Evolutionary conservation across 2,329 filamentous ascomycete species (phyloP).

Genomic region (Periconia sp.): DNA sequence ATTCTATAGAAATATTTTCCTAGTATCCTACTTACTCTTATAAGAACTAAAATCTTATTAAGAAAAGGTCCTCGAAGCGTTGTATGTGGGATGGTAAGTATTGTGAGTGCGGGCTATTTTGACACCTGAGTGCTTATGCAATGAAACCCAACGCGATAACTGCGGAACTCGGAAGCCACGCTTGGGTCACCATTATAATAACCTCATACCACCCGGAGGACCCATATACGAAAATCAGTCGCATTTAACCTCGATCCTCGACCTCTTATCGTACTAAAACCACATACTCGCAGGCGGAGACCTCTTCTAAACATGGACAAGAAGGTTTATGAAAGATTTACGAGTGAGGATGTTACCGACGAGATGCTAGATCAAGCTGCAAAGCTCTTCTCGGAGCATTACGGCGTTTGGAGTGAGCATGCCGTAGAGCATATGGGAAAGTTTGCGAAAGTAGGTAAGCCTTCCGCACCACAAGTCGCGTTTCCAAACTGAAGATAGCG

Average conservation of each 20-base stretch:
- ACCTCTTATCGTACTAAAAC: constrained; percentile 9
- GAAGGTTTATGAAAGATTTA: constrained; percentile 29
- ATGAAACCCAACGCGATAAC: not conserved
- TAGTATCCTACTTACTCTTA: too few species aligned
- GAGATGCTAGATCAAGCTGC: constrained; percentile 41
- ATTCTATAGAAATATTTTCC: too few species aligned
- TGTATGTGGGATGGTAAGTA: too few species aligned
- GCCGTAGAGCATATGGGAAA: constrained; percentile 15
- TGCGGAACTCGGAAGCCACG: constrained; percentile 7
- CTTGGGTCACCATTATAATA: constrained; percentile 4
- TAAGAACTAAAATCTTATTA: too few species aligned
- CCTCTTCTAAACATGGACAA: constrained; percentile 21
- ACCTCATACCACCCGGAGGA: constrained; percentile 9
- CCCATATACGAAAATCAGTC: constrained; percentile 15
- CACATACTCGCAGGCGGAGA: constrained; percentile 10
- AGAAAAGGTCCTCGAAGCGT: too few species aligned
- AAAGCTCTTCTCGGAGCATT: constrained; percentile 39
- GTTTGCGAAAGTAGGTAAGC: constrained; percentile 22
- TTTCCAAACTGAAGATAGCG: constrained; percentile 4
- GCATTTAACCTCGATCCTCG: constrained; percentile 16
- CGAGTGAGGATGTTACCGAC: constrained; percentile 35
- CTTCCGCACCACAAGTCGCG: constrained; percentile 2
- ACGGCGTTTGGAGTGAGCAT: constrained; percentile 35
- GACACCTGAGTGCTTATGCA: too few species aligned
- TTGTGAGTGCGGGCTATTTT: too few species aligned